Conservation (phyloP, 2,329 filamentous ascomycete genomes). For the Hysterium pulicare region DNA sequence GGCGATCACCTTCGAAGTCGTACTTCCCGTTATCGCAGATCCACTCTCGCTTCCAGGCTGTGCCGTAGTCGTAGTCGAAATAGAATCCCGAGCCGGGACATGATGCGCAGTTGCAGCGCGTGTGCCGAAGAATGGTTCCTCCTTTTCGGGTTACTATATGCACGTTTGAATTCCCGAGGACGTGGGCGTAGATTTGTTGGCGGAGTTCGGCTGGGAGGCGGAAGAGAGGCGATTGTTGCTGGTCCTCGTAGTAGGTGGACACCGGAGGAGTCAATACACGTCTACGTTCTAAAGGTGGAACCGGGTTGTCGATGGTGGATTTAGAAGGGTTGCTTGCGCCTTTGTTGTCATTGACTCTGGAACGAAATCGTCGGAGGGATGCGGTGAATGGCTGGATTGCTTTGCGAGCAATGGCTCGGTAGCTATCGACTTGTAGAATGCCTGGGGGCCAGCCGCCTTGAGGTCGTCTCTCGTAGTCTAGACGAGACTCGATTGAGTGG, state of each 20-base stretch:
- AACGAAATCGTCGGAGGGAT: neutral
- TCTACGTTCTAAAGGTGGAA: neutral
- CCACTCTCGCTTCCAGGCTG: neutral
- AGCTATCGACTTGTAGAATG: neutral
- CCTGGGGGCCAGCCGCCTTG: neutral
- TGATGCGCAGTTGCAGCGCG: neutral
- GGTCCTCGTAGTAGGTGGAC: neutral
- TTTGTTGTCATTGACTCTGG: neutral
- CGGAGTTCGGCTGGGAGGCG: slow-evolving; percentile 55
- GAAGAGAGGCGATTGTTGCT: slow-evolving; percentile 21
- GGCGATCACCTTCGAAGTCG: neutral
- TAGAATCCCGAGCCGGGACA: neutral
- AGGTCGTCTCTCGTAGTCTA: neutral
- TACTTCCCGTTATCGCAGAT: neutral
- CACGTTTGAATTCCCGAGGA: slow-evolving; percentile 15
- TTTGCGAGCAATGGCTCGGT: neutral
- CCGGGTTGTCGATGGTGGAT: neutral
- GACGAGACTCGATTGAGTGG: neutral
- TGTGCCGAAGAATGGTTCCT: neutral
- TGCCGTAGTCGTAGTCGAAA: neutral
- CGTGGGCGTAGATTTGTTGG: slow-evolving; percentile 49
- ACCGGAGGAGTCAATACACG: neutral
- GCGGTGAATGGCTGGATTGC: neutral
- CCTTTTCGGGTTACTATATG: neutral
- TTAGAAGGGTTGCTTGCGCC: neutral